Evolutionary conservation across 2,329 filamentous ascomycete species (phyloP).

Genomic region (Tolypocladium paradoxum): DNA sequence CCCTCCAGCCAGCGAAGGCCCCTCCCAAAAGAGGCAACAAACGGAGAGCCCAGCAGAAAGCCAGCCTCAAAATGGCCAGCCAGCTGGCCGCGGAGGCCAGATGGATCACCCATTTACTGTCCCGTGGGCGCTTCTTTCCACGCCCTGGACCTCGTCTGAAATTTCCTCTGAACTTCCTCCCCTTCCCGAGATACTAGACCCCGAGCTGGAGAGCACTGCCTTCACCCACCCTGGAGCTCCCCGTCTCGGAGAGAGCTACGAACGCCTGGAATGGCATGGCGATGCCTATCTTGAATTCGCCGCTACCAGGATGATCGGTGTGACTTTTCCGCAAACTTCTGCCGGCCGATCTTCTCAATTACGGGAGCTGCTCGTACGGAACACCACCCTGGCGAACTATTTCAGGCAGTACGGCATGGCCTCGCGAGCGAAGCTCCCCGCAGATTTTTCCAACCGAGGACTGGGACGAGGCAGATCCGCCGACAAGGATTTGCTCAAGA

Average conservation of each 20-base stretch:
- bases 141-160: slow-evolving; percentile 39
- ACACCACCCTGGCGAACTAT: slow-evolving; percentile 63
- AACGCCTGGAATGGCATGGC: slow-evolving; percentile 78
- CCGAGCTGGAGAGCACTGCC: slow-evolving; percentile 47
- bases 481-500: slow-evolving; percentile 53
- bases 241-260: slow-evolving; percentile 42
- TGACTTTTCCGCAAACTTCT: slow-evolving; percentile 54
- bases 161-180: slow-evolving; percentile 40
- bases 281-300: slow-evolving; percentile 78
- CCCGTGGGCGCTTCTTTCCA: slow-evolving; percentile 12
- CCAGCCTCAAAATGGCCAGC: background rate
- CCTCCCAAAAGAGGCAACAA: slow-evolving; percentile 4
- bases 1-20: background rate
- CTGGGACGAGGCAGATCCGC: slow-evolving; percentile 19
- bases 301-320: slow-evolving; percentile 63
- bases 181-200: slow-evolving; percentile 50
- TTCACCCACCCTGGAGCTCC: slow-evolving; percentile 53
- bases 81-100: background rate
- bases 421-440: slow-evolving; percentile 46
- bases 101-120: background rate
- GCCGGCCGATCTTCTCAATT: slow-evolving; percentile 64
- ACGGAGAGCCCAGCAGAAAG: background rate
- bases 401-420: slow-evolving; percentile 62
- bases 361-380: slow-evolving; percentile 71
- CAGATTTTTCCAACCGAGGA: slow-evolving; percentile 22